Evolutionary conservation across 495 filamentous ascomycete species (phyloP), one percentile per base, ranked within the genome.

Genomic region (Filosporella fistucella): DNA sequence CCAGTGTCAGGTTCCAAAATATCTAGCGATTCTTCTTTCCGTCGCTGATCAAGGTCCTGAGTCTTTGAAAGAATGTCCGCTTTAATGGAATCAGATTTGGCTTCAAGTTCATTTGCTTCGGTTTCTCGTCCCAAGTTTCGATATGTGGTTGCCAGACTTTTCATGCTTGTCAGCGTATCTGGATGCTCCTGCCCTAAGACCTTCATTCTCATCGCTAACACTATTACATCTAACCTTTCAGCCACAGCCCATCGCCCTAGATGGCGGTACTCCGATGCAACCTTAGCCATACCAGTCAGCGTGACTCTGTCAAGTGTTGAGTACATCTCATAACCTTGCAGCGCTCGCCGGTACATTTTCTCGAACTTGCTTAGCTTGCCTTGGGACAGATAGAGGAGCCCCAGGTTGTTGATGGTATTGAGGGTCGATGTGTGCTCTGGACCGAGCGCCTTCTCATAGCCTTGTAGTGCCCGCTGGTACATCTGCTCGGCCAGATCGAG

Each of bases 341-440:
- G 62, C 40, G 64, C 70, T 49, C 59, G 55, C 47, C 61, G 25
- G 45, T 55, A 62, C 49, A 63, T 59, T 25, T 56, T 18, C 62
- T 67, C 57, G 34, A 63, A 60, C 49, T 65, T 58, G 20, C 12
- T 42, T 7, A 60, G 44, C 52, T 51, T 56, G 25, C 47, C 62
- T 29, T 64, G 58, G 32, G 25, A 10, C n/a, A 51, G 28, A 47
- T 53, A 70, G 46, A 65, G 52, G 45, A 12, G 0, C 13, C 61
- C 61, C 20, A 64, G 39, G 38, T 63, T 60, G 38, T 61, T 54
- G 28, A 62, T 51, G 35, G 54, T 56, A 21, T 51, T 38, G 13
- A 71, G 67, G 23, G 67, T 74, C 41, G 55, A 57, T 47, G 52
- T 55, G 48, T 72, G 67, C 43, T 73, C 55, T 21, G 47, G 58